Evolutionary conservation across 2,329 filamentous ascomycete species (phyloP).

Genomic region (Ceratocystis diversiconidia): DNA sequence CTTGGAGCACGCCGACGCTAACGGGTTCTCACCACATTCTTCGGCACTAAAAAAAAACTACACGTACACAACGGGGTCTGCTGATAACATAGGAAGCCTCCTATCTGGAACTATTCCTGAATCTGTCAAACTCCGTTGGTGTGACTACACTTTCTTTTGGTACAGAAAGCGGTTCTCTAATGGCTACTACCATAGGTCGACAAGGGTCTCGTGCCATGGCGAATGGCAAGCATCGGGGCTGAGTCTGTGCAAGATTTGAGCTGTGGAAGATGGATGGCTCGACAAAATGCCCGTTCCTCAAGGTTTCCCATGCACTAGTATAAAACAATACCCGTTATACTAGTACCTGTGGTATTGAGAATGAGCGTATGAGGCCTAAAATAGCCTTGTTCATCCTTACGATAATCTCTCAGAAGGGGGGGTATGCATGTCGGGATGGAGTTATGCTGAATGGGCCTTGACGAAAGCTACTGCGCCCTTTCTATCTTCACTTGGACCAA

Average conservation of each 20-base stretch:
- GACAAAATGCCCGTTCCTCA: background rate
- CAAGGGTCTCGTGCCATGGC: slow-evolving; percentile 4
- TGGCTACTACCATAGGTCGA: background rate
- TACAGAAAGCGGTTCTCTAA: background rate
- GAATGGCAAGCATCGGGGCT: slow-evolving; percentile 3
- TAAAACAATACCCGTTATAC: background rate
- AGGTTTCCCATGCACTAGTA: background rate
- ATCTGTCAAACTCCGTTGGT: slow-evolving; percentile 3
- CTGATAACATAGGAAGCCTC: background rate
- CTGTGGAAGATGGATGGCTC: background rate
- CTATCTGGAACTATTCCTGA: background rate
- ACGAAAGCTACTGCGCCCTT: background rate
- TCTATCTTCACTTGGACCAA: background rate
- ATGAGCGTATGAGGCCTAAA: background rate
- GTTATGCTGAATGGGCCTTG: background rate
- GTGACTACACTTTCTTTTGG: slow-evolving; percentile 1
- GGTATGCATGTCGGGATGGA: background rate
- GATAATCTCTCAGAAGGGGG: background rate
- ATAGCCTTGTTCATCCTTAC: slow-evolving; percentile 4
- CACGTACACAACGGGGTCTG: background rate
- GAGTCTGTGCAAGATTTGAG: slow-evolving; percentile 8
- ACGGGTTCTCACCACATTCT: background rate
- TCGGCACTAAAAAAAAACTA: background rate
- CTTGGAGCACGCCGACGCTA: background rate
- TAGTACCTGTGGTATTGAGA: background rate